These are phyloP conservation scores for Eucalyptus polyanthemos DNA, from an alignment of 345 rosid species.

Conservation along the genomic window DNA sequence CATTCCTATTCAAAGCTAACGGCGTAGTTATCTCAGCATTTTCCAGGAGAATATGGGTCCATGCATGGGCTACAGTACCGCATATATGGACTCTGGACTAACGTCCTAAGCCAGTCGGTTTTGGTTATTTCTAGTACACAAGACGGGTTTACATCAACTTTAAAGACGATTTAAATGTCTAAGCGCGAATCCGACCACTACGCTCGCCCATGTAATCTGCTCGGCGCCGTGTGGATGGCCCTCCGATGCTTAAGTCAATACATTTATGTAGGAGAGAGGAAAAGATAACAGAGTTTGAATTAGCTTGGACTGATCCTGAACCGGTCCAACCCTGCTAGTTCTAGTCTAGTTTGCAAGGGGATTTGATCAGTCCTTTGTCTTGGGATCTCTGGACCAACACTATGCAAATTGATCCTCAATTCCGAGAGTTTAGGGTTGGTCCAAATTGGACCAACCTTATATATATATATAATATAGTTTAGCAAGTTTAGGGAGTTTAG, in stretches of 20 bases:
- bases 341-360: fast-evolving
- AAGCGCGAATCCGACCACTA: neutral
- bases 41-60: neutral
- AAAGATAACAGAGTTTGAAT: neutral
- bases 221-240: neutral
- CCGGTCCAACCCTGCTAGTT: fast-evolving
- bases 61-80: neutral
- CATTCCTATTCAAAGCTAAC: too few species aligned
- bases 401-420: too few species aligned
- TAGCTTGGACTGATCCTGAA: fast-evolving
- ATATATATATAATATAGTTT: too few species aligned
- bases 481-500: too few species aligned
- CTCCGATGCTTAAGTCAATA: neutral
- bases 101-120: neutral
- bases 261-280: neutral
- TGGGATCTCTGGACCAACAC: neutral
- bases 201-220: neutral
- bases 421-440: fast-evolving
- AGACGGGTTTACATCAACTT: neutral
- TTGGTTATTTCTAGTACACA: neutral
- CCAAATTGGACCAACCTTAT: fast-evolving
- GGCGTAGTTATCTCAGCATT: too few species aligned
- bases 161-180: too few species aligned
- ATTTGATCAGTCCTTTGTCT: fast-evolving
- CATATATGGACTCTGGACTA: neutral